Evolutionary conservation across 257 asterid genomes (phyloP), one percentile per base, ranked within the genome.

Genomic region (Forsythia viridissima): DNA sequence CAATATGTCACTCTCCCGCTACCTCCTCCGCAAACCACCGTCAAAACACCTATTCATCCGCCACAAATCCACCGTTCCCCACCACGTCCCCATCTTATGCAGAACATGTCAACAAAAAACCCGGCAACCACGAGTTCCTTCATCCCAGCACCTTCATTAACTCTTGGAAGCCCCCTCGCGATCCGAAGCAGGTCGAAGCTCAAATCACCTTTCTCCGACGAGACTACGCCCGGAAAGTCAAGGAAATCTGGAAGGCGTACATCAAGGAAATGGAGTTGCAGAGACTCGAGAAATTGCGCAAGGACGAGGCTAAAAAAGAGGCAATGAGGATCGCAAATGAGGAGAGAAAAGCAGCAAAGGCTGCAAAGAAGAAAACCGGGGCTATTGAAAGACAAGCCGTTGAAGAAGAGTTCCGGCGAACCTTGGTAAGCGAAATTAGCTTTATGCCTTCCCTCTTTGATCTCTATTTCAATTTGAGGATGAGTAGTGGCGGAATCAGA

Each of bases 311-410:
- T 13, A 85, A 87, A 75, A 92, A 87, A 73, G 97, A 92, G 84
- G 96, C 96, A 70, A 51, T 86, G 76, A 83, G 92, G 83, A 85
- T 94, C 30, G 96, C 97, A 4, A 94, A 86, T 76, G 94, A 92
- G 76, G 93, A 91, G 84, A 85, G 88, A 80, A 90, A 70, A 79
- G 90, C 86, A n/a, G 93, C 94, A 2, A 92, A 94, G 69, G 97
- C 84, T 11, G 95, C 93, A 13, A 91, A 86, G 86, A 94, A 87
- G 92, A 86, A 88, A 78, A 97, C 93, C 0, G 92, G 90, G 75
- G 97, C 95, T 2, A 86, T 83, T 57, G 92, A 94, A 79, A 85
- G 97, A 55, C 87, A 89, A 78, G 90, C 89, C 0, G 89, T 92
- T 7, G 87, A 88, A n/a, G 79, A 89, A 71, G 92, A 91, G 82